Evolutionary conservation across 352 stramenopile genomes (phyloP), one percentile per base, ranked within the genome.

Genomic region (Globisporangium orthogonon): DNA sequence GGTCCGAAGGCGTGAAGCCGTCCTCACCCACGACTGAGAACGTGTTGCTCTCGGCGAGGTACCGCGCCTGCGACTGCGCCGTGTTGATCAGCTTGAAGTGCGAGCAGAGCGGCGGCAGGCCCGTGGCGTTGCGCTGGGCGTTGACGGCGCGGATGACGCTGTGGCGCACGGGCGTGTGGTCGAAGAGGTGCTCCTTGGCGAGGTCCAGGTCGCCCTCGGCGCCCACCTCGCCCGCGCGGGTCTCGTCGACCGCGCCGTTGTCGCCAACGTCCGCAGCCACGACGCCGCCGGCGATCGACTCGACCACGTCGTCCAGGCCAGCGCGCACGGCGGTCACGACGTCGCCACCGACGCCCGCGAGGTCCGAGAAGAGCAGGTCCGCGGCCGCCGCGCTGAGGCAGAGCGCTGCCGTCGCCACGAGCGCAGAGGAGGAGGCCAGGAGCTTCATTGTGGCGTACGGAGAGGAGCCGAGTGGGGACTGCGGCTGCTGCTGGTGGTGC

Each of bases 11-110:
- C 18, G 15, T 52, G 2, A 51, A 65, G 40, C 64, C 64, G 2
- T 60, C 39, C 7, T 60, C 47, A 14, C 61, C 61, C 7, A 49
- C 60, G 17, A 63, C 41, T 7, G 60, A 56, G 45, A 74, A 44
- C 7, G 52, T 55, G 40, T 65, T 29, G 49, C 33, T 56, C 31
- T 54, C 50, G 6, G 63, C 67, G 56, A 67, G 58, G 43, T 67
- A 66, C 40, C 54, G 50, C 33, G 67, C 60, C 33, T 65, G 56
- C 1, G 50, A 43, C 53, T 71, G 63, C 10, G 67, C 68, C 5
- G 63, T 60, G 15, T 58, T 52, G 33, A 65, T 66, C 45, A 74
- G 64, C 51, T 71, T 71, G 56, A 17, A 52, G 45, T 45, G 33
- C 17, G 56, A 61, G 48, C 56, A 61, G 17, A n/a, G 13, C 35